phyloP scores from a whole-genome alignment of 805 yeast species.

The Helenozyma baotianmanensis region DNA sequence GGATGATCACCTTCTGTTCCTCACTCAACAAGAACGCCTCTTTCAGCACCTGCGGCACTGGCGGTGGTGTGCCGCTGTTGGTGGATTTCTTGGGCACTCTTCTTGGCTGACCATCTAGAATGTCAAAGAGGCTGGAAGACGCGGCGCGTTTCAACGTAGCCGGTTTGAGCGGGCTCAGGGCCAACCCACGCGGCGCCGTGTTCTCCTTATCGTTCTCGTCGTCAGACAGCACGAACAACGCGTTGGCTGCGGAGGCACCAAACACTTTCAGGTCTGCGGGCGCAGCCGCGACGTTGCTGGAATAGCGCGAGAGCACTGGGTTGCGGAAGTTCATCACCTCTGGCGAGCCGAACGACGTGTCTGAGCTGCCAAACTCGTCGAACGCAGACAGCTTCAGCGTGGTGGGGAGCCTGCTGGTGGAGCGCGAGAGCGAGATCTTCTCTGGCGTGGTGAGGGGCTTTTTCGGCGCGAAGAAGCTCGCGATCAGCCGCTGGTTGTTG shows the following conservation, averaged over 20 bases:
- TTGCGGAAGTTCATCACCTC: conserved; percentile 35
- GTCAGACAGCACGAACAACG: conserved; percentile 9
- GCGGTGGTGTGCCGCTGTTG: conserved; percentile 3
- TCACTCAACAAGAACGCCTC: conserved; percentile 17
- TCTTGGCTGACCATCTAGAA: conserved; percentile 21
- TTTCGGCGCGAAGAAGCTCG: conserved; percentile 23
- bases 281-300: conserved; percentile 12
- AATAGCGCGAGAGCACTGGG: conserved; percentile 19
- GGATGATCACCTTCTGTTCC: conserved; percentile 47
- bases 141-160: conserved; percentile 19
- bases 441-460: conserved; percentile 5
- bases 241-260: background rate
- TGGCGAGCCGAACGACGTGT: conserved; percentile 35
- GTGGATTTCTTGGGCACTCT: conserved; percentile 16
- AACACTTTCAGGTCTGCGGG: conserved; percentile 2
- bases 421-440: conserved; percentile 1
- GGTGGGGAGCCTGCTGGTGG: conserved; percentile 4
- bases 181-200: conserved; percentile 2
- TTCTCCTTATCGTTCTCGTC: conserved; percentile 11
- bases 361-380: conserved; percentile 18
- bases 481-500: conserved; percentile 24
- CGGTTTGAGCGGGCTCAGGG: conserved; percentile 5
- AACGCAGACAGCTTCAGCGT: conserved; percentile 12
- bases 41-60: background rate
- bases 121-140: conserved; percentile 13